Evolutionary conservation across 495 filamentous ascomycete species (phyloP).

Genomic region (Letharia lupina): DNA sequence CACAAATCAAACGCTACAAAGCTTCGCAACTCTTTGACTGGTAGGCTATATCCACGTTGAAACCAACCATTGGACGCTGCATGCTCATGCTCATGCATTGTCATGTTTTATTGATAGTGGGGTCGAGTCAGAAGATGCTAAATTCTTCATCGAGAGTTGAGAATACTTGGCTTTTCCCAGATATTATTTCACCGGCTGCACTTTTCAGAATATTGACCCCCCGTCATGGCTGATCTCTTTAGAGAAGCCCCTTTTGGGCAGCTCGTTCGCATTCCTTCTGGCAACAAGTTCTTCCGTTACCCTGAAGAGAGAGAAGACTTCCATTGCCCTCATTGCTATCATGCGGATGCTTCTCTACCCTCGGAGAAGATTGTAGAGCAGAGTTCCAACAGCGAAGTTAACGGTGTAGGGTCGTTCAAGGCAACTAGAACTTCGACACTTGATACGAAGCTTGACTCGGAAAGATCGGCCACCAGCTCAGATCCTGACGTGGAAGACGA

Average conservation of each 20-base stretch:
- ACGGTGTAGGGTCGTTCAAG: background rate
- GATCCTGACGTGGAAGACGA: constrained; percentile 19
- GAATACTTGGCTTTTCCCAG: background rate
- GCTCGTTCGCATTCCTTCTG: constrained; percentile 27
- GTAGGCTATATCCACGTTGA: background rate
- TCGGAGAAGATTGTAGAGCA: constrained; percentile 21
- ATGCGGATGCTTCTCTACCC: background rate
- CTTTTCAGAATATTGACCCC: background rate
- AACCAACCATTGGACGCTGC: background rate
- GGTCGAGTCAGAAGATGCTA: background rate
- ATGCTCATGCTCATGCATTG: background rate
- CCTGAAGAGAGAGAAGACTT: constrained; percentile 28
- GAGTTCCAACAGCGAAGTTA: constrained; percentile 9
- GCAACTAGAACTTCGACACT: background rate
- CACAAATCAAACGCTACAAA: background rate
- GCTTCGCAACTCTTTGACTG: background rate
- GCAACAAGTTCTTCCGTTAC: constrained; percentile 25
- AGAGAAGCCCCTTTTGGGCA: constrained; percentile 29
- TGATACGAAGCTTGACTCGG: constrained; percentile 21
- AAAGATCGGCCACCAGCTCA: constrained; percentile 23
- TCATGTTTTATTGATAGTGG: background rate
- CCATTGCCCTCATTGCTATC: constrained; percentile 1
- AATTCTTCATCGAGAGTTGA: background rate
- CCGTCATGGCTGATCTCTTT: constrained; percentile 20
- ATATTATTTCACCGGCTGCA: background rate